Evolutionary conservation across 495 filamentous ascomycete species (phyloP), one percentile per base, ranked within the genome.

Genomic region (Neurospora sp.): DNA sequence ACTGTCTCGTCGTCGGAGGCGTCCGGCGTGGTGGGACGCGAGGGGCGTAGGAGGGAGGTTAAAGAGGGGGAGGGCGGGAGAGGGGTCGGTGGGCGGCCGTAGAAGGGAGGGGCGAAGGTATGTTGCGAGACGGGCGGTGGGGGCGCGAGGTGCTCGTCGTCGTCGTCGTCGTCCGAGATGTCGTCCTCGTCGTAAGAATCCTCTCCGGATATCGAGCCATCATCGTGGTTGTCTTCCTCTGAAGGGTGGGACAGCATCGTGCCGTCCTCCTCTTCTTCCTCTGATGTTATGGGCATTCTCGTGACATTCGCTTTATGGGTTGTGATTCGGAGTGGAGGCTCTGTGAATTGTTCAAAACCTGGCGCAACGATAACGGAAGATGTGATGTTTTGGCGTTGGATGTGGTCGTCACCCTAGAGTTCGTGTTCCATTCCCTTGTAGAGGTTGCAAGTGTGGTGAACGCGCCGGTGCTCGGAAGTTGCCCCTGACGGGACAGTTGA

Each of bases 31-130:
- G 92, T 96, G 1, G 94, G 95, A 27, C 96, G 87, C 20, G 93
- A 95, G 9, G 95, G 93, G 71, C 95, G 90, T 6, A 98, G 89
- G n/a, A 99, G 88, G 1, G 93, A 97, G n/a, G 96, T 98, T 70
- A 99, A 80, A 2, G 93, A 97, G 2, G 96, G 96, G 3, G 95
- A 98, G 0, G 96, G 96, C 0, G 96, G 96, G 8, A 99, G 83
- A 5, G 96, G 96, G 4, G 93, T 95, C 1, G 93, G 93, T 20
- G 93, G 93, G 12, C 92, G 87, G 75, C 93, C 93, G 83, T 96
- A 96, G 84, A 94, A 96, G 14, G 93, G 93, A 35, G 93, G 93
- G 41, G 92, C 92, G 80, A 96, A 94, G 74, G 89, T 89, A 79
- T 86, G 87, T 27, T 84, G 85, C 27, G 81, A 81, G 38, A 83